These are phyloP conservation scores for Moesziomyces sp. DNA, from an alignment of 1,284 basidiomycete genomes.

Conservation along the genomic window DNA sequence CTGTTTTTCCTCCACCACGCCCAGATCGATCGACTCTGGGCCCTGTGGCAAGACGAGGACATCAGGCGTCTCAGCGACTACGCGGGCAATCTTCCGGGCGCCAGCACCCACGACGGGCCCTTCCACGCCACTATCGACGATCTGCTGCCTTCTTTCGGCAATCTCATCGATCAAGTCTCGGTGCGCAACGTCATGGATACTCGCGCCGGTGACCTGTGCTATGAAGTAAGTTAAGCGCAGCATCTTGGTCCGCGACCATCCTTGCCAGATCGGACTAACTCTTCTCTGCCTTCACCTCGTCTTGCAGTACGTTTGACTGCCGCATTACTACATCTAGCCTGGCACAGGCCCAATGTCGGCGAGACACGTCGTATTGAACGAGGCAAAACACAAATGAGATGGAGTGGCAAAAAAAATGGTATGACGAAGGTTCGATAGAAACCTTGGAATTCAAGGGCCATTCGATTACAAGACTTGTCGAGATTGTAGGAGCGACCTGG, in stretches of 20 bases:
- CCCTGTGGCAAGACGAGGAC: conserved; percentile 14
- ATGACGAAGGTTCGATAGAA: too few species aligned
- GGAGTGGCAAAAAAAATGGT: too few species aligned
- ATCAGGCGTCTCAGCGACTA: conserved; percentile 7
- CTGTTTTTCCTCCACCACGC: conserved; percentile 22
- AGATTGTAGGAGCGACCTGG: too few species aligned
- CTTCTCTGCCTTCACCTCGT: not conserved
- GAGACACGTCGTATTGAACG: too few species aligned
- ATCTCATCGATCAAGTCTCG: conserved; percentile 5
- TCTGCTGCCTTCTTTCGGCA: conserved; percentile 8
- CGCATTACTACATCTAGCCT: not conserved
- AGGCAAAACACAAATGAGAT: too few species aligned
- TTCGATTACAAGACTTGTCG: too few species aligned
- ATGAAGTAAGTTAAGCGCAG: not conserved
- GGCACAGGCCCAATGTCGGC: too few species aligned
- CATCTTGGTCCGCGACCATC: not conserved
- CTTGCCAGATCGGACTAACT: not conserved
- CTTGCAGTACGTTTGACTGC: not conserved
- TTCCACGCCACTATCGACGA: conserved; percentile 14
- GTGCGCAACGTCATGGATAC: conserved; percentile 19
- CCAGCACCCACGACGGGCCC: conserved; percentile 1
- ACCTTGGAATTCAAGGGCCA: too few species aligned
- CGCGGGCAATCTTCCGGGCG: conserved; percentile 14
- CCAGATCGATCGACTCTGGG: conserved; percentile 16
- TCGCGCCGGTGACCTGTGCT: not conserved